phyloP scores from a whole-genome alignment of 2,329 filamentous ascomycete genomes.

The Plectosphaerella plurivora region DNA sequence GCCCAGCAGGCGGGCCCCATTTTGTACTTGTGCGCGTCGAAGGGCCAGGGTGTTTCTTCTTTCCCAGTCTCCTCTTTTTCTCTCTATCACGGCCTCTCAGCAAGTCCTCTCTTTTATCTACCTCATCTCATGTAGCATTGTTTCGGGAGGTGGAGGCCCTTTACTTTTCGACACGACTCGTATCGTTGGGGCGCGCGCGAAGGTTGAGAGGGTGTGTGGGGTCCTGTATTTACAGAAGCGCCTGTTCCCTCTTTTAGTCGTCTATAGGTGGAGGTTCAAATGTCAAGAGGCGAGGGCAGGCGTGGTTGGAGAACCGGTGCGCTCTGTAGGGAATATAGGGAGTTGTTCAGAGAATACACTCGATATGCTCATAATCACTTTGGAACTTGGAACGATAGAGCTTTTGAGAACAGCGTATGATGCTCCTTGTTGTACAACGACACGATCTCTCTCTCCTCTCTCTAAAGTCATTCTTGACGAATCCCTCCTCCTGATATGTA shows the following conservation, averaged over 20 bases:
- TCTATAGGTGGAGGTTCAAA: background rate
- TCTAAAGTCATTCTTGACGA: background rate
- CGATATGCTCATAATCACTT: too few relatives aligned
- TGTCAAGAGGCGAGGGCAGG: too few relatives aligned
- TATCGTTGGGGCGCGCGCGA: conserved; percentile 9
- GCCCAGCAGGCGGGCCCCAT: background rate
- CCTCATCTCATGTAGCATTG: background rate
- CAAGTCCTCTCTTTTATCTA: background rate
- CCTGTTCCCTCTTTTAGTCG: background rate
- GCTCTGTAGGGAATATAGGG: too few relatives aligned
- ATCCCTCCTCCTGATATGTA: background rate
- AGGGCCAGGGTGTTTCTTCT: background rate
- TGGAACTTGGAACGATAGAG: too few relatives aligned
- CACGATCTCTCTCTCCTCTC: background rate
- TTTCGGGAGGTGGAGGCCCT: background rate
- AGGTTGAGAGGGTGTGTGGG: conserved; percentile 1
- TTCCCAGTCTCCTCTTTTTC: background rate
- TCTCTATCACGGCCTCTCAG: background rate
- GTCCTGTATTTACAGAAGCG: background rate
- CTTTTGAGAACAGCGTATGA: background rate
- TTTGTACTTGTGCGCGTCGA: background rate
- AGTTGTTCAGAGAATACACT: too few relatives aligned
- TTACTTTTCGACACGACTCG: background rate
- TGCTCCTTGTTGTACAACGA: background rate
- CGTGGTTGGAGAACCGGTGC: too few relatives aligned